phyloP scores from a whole-genome alignment of 1,284 basidiomycete genomes.

The Neonothopanus nambi region DNA sequence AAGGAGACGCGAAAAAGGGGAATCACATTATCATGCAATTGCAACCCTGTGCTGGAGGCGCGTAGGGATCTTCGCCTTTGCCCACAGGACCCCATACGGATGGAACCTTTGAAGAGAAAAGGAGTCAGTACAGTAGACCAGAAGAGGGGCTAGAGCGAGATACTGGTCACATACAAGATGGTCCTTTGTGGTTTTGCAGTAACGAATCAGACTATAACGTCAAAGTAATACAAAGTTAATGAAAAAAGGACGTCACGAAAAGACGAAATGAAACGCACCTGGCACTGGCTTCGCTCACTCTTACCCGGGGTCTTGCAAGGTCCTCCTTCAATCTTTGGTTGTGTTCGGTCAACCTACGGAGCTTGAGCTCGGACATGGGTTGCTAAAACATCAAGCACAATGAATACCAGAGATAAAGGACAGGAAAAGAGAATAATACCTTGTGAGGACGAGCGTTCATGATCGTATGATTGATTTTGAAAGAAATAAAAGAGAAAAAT shows the following conservation, averaged over 20 bases:
- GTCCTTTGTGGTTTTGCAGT: conserved; percentile 89
- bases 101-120: conserved; percentile 62
- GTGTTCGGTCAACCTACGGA: conserved; percentile 90
- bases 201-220: conserved; percentile 74
- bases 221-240: conserved; percentile 29
- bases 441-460: conserved; percentile 19
- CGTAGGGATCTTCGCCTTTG: conserved; percentile 89
- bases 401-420: background rate
- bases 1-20: background rate
- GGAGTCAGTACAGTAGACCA: background rate
- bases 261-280: conserved; percentile 54
- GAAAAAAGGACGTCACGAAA: background rate
- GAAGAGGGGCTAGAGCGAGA: background rate
- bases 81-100: conserved; percentile 92
- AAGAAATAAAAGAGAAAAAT: conserved; percentile 9
- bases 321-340: conserved; percentile 92
- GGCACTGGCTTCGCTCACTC: conserved; percentile 89
- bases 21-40: conserved; percentile 10
- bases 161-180: conserved; percentile 36
- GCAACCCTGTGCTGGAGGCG: conserved; percentile 48
- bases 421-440: conserved; percentile 3
- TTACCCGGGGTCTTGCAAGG: conserved; percentile 81
- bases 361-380: conserved; percentile 96
- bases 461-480: conserved; percentile 8
- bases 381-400: conserved; percentile 46